Conservation (phyloP, 768 basidiomycete genomes). For the Gelatoporia subvermispora region DNA sequence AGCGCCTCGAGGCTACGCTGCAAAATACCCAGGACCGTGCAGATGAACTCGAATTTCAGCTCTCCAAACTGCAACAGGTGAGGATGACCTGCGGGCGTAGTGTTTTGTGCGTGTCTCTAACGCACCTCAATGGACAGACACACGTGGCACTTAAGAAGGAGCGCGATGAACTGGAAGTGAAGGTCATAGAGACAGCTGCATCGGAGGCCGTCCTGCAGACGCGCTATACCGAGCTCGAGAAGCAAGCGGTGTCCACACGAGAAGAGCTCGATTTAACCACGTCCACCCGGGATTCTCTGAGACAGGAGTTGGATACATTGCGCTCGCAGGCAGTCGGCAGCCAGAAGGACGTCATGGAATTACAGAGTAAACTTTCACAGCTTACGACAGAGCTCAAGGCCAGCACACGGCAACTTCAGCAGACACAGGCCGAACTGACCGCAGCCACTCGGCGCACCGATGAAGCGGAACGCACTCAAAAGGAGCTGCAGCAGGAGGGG, state of each 20-base stretch:
- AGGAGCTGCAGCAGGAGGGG: conserved; percentile 73
- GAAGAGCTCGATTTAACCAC: conserved; percentile 40
- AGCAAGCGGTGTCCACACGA: conserved; percentile 34
- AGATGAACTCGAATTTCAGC: conserved; percentile 78
- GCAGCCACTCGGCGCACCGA: conserved; percentile 63
- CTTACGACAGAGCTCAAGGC: conserved; percentile 49
- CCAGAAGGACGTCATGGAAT: conserved; percentile 42
- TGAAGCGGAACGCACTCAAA: conserved; percentile 67
- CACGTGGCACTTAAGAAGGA: conserved; percentile 56
- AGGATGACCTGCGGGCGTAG: conserved; percentile 7
- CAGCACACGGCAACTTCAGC: conserved; percentile 53
- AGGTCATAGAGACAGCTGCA: conserved; percentile 37
- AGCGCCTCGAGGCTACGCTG: conserved; percentile 64
- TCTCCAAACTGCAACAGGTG: conserved; percentile 77
- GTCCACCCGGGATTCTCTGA: conserved; percentile 43
- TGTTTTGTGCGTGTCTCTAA: conserved; percentile 1
- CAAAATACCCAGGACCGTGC: conserved; percentile 78
- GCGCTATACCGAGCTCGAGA: conserved; percentile 44
- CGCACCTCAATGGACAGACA: conserved; percentile 32
- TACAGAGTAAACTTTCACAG: conserved; percentile 56
- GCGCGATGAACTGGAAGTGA: conserved; percentile 49
- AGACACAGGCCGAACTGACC: conserved; percentile 61
- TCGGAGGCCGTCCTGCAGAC: conserved; percentile 44
- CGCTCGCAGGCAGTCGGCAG: conserved; percentile 42
- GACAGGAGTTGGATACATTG: conserved; percentile 46